phyloP scores from a whole-genome alignment of 192 early-diverging fungal species.

The Physocladia obscura region DNA sequence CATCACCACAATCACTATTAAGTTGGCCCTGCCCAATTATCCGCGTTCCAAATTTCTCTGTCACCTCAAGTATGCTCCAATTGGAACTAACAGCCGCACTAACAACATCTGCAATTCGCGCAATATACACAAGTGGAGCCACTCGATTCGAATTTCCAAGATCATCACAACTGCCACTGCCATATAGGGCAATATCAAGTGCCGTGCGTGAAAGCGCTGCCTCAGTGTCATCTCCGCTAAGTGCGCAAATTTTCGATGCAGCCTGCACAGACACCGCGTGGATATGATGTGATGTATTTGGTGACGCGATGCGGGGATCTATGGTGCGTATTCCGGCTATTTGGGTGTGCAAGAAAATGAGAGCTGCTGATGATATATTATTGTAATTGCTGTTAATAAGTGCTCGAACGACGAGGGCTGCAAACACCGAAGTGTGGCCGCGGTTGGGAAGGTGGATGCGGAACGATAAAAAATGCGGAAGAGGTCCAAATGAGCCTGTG shows the following conservation, averaged over 20 bases:
- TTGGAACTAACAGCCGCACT: not conserved
- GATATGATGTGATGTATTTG: not conserved
- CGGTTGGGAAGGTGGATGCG: not conserved
- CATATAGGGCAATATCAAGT: not conserved
- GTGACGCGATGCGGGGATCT: not conserved
- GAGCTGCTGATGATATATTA: not conserved
- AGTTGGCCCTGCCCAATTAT: not conserved
- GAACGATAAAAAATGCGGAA: not conserved
- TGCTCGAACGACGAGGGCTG: not conserved
- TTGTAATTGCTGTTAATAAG: not conserved
- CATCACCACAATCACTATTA: no score
- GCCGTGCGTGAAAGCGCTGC: not conserved
- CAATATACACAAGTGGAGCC: not conserved
- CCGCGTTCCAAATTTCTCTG: not conserved
- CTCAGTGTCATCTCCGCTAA: not conserved
- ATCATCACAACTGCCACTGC: not conserved
- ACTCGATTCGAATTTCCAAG: not conserved
- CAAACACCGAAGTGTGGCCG: constrained; percentile 9
- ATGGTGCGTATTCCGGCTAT: constrained; percentile 8
- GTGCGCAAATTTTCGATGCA: not conserved
- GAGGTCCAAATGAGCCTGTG: constrained; percentile 6
- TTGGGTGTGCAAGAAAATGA: constrained; percentile 16
- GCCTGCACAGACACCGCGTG: not conserved
- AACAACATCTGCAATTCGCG: not conserved
- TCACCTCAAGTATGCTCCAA: not conserved